Conservation (phyloP, 768 basidiomycete species). For the Podaxis sp. region DNA sequence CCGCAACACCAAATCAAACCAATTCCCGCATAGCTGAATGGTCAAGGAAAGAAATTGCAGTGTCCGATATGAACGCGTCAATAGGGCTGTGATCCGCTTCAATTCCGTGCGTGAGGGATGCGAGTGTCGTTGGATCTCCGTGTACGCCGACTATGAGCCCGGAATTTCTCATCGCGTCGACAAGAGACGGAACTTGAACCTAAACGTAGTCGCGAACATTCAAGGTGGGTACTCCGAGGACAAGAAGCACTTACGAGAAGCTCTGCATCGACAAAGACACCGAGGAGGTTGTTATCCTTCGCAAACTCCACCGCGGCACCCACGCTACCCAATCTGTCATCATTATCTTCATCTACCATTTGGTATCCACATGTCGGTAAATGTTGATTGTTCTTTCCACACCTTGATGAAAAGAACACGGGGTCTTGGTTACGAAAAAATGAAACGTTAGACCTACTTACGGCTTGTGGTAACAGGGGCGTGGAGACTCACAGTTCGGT, state of each 20-base stretch:
- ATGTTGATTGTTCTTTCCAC: constrained; percentile 56
- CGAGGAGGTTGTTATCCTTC: constrained; percentile 87
- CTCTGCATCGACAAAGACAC: constrained; percentile 84
- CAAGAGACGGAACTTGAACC: constrained; percentile 87
- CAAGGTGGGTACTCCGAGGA: constrained; percentile 1
- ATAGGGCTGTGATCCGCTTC: constrained; percentile 48
- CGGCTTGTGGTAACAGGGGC: not conserved
- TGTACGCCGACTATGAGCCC: constrained; percentile 87
- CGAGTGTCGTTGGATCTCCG: constrained; percentile 51
- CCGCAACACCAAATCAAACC: not conserved
- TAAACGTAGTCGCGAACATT: constrained; percentile 25
- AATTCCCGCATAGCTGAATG: constrained; percentile 30
- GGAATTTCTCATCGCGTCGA: constrained; percentile 84
- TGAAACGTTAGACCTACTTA: not conserved
- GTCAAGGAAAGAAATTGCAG: constrained; percentile 67
- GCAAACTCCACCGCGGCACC: constrained; percentile 93
- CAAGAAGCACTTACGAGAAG: constrained; percentile 62
- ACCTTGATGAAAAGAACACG: constrained; percentile 90
- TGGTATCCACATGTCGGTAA: constrained; percentile 30
- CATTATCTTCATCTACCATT: constrained; percentile 32
- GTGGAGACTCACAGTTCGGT: constrained; percentile 77
- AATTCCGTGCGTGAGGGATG: constrained; percentile 30
- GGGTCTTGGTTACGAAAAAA: constrained; percentile 56
- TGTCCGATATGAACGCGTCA: constrained; percentile 68
- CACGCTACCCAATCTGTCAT: constrained; percentile 59